phyloP scores from a whole-genome alignment of 306 rosid species.

The Trifolium dubium region DNA sequence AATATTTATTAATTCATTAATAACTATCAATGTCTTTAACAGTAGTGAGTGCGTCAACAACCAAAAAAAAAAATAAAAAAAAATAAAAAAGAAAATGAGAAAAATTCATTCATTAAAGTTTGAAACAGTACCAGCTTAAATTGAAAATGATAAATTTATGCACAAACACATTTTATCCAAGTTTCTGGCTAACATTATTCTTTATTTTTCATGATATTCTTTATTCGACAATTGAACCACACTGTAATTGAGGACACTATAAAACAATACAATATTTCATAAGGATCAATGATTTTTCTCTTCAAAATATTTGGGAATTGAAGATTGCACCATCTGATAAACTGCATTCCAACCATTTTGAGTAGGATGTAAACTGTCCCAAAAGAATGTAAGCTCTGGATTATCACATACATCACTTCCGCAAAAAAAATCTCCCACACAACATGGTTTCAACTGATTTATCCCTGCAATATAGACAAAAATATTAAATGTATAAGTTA shows the following conservation, averaged over 20 bases:
- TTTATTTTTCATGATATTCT: not conserved
- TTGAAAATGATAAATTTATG: too few species aligned
- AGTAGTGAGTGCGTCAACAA: too few species aligned
- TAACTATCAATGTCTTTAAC: too few species aligned
- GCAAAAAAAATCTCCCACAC: constrained; percentile 8
- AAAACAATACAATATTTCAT: not conserved
- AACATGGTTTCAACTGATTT: constrained; percentile 47
- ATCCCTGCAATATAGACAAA: constrained; percentile 7
- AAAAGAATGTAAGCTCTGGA: constrained; percentile 38
- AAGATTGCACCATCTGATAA: not conserved
- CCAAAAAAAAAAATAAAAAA: too few species aligned
- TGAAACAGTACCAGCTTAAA: too few species aligned
- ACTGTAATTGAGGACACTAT: too few species aligned
- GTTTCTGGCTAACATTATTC: not conserved
- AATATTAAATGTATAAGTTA: too few species aligned
- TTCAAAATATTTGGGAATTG: not conserved
- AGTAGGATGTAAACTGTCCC: constrained; percentile 43
- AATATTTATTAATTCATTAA: too few species aligned
- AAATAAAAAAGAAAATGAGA: too few species aligned
- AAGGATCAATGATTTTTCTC: not conserved
- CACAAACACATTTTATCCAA: too few species aligned
- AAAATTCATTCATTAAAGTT: too few species aligned
- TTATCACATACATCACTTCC: constrained; percentile 41
- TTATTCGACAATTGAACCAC: not conserved
- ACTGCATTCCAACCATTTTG: constrained; percentile 32